Base-by-base conservation (phyloP, 345 rosid genomes). In the Euclidium syriacum region DNA sequence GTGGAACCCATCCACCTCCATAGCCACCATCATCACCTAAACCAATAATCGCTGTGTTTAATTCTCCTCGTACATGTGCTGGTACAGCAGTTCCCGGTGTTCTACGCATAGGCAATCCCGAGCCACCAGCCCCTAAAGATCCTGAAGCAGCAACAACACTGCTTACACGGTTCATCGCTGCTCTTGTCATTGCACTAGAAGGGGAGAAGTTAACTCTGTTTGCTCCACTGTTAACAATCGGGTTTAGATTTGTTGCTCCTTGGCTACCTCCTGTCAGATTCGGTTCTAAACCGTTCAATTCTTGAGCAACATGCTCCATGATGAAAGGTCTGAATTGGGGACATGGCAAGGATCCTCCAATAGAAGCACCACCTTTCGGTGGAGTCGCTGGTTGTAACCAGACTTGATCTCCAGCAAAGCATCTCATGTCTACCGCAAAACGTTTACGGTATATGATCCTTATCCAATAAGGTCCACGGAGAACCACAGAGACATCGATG, bases 331-430 rank as follows among this genome's bases (percentile, higher is more conserved):
- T 87, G 70, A 95, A 95, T 30, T 95, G 99, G 16, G 99, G 99
- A 71, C 99, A 95, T 12, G 99, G 98, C 74, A 95, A 77, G 24
- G 99, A 95, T 26, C 99, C 99, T 65, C 99, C 98, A 72, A 77
- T 77, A 6, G 92, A 81, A 26, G 96, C 85, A 41, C 96, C 98
- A 0, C 90, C 98, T 72, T 79, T 85, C 16, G 99, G 94, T 14
- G 99, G 99, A 7, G 98, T 90, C 36, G 98, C 97, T n/a, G 99
- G 99, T 64, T 95, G 99, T 79, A 95, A 71, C 99, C 99, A 95
- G 35, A 95, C 99, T 78, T 95, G 99, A 71, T 95, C 98, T 64
- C 99, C 99, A 64, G 96, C 96, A 78, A 80, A 90, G 83, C 99
- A 95, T 56, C 96, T 88, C 99, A 95, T 95, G 75, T 95, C 99